These are phyloP conservation scores for Coniochaeta sp. DNA, from an alignment of 2,329 filamentous ascomycete species.

Conservation along the genomic window DNA sequence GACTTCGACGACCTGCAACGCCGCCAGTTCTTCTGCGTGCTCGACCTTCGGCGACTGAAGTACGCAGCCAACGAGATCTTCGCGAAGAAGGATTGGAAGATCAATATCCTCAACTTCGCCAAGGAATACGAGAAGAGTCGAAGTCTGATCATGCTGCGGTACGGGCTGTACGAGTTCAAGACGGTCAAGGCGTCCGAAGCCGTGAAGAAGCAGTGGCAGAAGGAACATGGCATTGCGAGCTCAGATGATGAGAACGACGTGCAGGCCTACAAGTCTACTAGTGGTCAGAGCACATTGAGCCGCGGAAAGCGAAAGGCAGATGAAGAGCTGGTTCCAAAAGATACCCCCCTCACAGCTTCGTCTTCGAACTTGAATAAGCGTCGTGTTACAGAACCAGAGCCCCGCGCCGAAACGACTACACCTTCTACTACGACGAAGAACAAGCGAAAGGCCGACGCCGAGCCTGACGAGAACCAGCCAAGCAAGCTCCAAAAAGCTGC, in stretches of 20 bases:
- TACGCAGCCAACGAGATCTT: constrained; percentile 56
- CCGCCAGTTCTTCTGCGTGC: constrained; percentile 55
- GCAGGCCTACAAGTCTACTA: constrained; percentile 26
- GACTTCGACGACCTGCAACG: constrained; percentile 52
- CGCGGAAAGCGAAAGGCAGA: constrained; percentile 47
- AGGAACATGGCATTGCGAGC: constrained; percentile 45
- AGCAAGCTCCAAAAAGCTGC: constrained; percentile 40
- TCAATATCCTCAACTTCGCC: constrained; percentile 55
- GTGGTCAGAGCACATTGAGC: constrained; percentile 13
- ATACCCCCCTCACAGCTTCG: constrained; percentile 24
- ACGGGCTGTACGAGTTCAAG: constrained; percentile 56
- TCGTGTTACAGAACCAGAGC: constrained; percentile 32
- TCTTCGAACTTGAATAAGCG: constrained; percentile 39
- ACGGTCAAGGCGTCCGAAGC: constrained; percentile 52
- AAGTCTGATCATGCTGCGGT: constrained; percentile 52
- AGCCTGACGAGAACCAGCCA: constrained; percentile 37
- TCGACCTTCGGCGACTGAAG: constrained; percentile 53
- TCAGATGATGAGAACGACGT: constrained; percentile 32
- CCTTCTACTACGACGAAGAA: constrained; percentile 33
- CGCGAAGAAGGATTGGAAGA: constrained; percentile 52
- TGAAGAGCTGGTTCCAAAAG: constrained; percentile 35
- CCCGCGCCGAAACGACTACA: constrained; percentile 24
- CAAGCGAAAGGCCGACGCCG: constrained; percentile 44
- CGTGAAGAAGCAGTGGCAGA: constrained; percentile 50
- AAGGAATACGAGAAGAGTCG: constrained; percentile 59